Base-by-base conservation (phyloP, 1,139 yeast genomes). In the Yamadazyma trypodendri region DNA sequence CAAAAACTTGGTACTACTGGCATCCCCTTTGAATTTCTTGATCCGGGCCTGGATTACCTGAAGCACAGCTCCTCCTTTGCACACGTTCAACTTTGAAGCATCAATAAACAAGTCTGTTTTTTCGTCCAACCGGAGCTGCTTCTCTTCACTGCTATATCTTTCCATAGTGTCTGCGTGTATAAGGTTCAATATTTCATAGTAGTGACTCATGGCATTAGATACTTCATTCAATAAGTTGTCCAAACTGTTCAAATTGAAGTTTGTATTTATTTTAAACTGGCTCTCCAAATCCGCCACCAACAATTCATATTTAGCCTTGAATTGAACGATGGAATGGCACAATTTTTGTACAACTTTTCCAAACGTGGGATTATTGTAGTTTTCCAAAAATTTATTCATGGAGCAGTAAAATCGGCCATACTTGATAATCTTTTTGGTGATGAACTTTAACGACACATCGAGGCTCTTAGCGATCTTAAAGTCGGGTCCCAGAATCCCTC, bases 281-380 rank as follows among this genome's bases (percentile, higher is more conserved):
- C 62, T 58, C 48, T 85, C 94, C 16, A 84, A 56, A 8, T 65
- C 61, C 6, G 76, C 66, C 2, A 85, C 56, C 13, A 77, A 51
- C 22, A 65, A 48, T 48, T 80, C 81, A 43, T 75, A 79, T 18
- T 53, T 51, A 23, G 63, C 58, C 39, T 84, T 56, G 41, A 80
- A 69, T 11, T 62, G 60, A 25, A 79, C 60, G 3, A 89, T 65
- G 32, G 79, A 77, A 37, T 65, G 71, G 44, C 95, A 85, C 21
- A 92, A 63, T 4, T 85, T 75, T 50, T 90, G 96, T 36, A 85
- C 72, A 1, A 86, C 83, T 37, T 75, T 73, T 0, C 98, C 98
- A 53, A 76, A 80, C 17, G 58, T 52, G 12, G 69, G 60, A 38
- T 66, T 62, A 52, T 82, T 63, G 60, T 84, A 86, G 37, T 66